Evolutionary conservation across 140 eudicot genomes (phyloP), one percentile per base, ranked within the genome.

Genomic region (Flaveria floridana): DNA sequence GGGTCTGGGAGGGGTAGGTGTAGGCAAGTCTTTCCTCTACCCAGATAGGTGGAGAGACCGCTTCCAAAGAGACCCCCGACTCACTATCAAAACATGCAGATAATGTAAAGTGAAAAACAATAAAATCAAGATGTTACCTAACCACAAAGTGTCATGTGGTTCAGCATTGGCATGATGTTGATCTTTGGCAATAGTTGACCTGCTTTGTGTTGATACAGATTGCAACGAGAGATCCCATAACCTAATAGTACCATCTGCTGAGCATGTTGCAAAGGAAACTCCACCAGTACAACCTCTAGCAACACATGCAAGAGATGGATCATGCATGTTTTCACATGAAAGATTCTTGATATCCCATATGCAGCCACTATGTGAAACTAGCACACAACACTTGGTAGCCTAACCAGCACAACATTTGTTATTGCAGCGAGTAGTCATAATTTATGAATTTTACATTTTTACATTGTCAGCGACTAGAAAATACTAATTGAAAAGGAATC

Each of bases 201-300:
- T 48, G 57, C 72, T 58, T 34, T 73, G 76, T 7, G 70, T 73
- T 68, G 73, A 71, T 66, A 51, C 70, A 65, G 86, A 79, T 76
- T 87, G 89, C 76, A 76, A 39, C 9, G 81, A 76, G 41, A 87
- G 85, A 82, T 85, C 96, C 96, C 94, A 89, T 71, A 87, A 78
- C 84, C 96, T 82, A 52, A 87, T 82, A n/a, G 77, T 82, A 41
- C 96, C 96, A 85, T 89, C 96, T 62, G 85, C 84, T 25, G 96
- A 89, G 77, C 96, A 87, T 72, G 96, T 89, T 74, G 94, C 83
- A 81, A 89, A 89, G 34, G 94, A 85, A 78, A 84, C 85, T 66
- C 94, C 94, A 39, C 94, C 94, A 44, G 84, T 73, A 75, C 96
- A 89, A 44, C 94, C 96, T 85, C 89, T 87, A 75, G 89, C 94